A percentile compares a stretch with the other conserved stretches of the same genome.
Evolutionary conservation across 805 yeast species (phyloP).

Genomic region (fission yeast (Schizosaccharomyces pombe)): DNA sequence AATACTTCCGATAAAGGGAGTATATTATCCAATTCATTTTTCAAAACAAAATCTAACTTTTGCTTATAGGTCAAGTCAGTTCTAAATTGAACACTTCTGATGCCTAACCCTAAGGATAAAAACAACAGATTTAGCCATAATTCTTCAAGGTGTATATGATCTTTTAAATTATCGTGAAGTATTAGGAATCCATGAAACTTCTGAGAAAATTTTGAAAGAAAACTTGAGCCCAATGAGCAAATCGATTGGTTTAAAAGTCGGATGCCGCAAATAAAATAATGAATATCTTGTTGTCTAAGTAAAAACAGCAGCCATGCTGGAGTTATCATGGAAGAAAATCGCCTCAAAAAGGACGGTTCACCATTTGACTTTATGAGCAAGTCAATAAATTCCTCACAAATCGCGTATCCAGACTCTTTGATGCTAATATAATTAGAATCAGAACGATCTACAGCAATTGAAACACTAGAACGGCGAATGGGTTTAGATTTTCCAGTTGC

Average conservation of each 20-base stretch:
- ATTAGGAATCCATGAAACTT: constrained; percentile 6
- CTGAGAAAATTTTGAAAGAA: constrained; percentile 23
- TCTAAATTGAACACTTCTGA: background rate
- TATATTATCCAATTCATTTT: background rate
- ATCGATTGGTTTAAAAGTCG: constrained; percentile 30
- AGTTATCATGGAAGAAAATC: constrained; percentile 7
- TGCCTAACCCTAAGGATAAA: background rate
- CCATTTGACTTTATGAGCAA: constrained; percentile 20
- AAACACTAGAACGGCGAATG: background rate
- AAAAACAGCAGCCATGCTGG: constrained; percentile 31
- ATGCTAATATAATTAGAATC: background rate
- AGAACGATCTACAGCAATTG: background rate
- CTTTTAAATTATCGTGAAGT: background rate
- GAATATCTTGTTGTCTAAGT: constrained; percentile 20
- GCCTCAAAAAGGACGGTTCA: constrained; percentile 19
- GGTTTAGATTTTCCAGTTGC: background rate
- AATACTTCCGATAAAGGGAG: background rate
- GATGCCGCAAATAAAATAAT: constrained; percentile 17
- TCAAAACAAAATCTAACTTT: background rate
- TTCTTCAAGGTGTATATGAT: background rate
- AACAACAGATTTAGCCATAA: background rate
- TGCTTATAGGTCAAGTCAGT: background rate
- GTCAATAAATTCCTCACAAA: constrained; percentile 13
- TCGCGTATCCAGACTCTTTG: background rate
- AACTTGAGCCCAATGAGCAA: constrained; percentile 23